A percentile compares a stretch with the other conserved stretches of the same genome.
These are phyloP conservation scores for Aspergillus latus DNA, from an alignment of 2,329 filamentous ascomycete genomes.

Conservation along the genomic window DNA sequence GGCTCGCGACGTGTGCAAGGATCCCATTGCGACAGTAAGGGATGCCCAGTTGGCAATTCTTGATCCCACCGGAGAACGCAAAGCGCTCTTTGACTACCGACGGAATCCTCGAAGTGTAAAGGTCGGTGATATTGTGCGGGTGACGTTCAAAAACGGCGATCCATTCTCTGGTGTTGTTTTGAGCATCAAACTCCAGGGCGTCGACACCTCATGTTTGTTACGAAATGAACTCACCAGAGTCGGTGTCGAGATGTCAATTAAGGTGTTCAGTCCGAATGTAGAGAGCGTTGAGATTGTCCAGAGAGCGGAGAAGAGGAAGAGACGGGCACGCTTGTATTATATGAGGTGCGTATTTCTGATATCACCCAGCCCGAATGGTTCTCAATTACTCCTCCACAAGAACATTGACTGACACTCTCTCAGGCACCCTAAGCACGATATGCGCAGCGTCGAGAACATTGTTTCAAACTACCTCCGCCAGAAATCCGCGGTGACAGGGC, in stretches of 20 bases:
- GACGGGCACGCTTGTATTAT: conserved; percentile 84
- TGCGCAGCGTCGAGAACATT: conserved; percentile 79
- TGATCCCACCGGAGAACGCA: conserved; percentile 81
- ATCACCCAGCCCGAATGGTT: background rate
- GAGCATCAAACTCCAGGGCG: conserved; percentile 80
- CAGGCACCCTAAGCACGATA: conserved; percentile 76
- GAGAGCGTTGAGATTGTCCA: conserved; percentile 92
- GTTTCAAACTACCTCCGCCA: conserved; percentile 65
- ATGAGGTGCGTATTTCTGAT: conserved; percentile 63
- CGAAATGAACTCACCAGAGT: conserved; percentile 82
- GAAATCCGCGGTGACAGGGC: conserved; percentile 47
- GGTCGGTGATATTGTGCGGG: conserved; percentile 86
- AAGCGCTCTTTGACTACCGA: conserved; percentile 71
- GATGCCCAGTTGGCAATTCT: conserved; percentile 68
- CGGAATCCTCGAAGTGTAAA: conserved; percentile 75
- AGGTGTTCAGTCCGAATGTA: conserved; percentile 87
- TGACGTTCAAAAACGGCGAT: conserved; percentile 80
- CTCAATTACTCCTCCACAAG: background rate
- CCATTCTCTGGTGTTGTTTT: conserved; percentile 88
- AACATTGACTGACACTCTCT: conserved; percentile 14
- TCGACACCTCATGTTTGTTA: conserved; percentile 84
- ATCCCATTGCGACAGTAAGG: conserved; percentile 69
- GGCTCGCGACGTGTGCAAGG: conserved; percentile 42
- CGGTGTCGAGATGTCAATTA: conserved; percentile 96
- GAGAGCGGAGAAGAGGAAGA: conserved; percentile 77